Base-by-base conservation (phyloP, 139 green algal species). In the Monoraphidium neglectum region DNA sequence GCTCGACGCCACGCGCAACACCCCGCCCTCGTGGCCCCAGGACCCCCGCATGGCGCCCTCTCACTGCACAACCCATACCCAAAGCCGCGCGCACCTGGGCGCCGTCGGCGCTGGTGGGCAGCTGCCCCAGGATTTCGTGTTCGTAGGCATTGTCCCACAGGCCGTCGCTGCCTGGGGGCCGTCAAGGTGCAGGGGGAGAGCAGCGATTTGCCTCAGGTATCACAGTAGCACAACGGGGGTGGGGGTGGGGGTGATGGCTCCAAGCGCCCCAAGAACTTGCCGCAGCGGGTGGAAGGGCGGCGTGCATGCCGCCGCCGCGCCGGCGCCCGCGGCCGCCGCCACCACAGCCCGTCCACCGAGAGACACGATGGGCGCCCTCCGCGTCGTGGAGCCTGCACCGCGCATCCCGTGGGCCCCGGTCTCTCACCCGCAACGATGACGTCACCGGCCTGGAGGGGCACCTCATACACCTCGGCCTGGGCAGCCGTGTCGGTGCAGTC, bases 81-180 rank as follows among this genome's bases (percentile, higher is more conserved):
- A n/a, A n/a, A n/a, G n/a, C n/a, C n/a, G n/a, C n/a, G n/a, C n/a
- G n/a, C n/a, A n/a, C 26, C 40, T 87, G 66, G 24, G 86, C 66
- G 0, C 64, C 80, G 0, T 74, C 71, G 2, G 76, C 0, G 0
- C 4, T 37, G 4, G 54, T 59, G 4, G 86, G 86, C 49, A 88
- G 24, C 51, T 87, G 37, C n/a, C 71, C 28, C 26, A 90, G 35
- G 1, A 80, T 4, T 51, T 80, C 75, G 8, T 24, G 43, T 37
- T 30, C 35, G 37, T 75, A 77, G 6, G 74, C 28, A 67, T 95
- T 95, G 80, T 95, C 90, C 89, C 89, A 95, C 46, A 95, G 68
- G 0, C 90, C 90, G 70, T 95, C 90, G 23, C 70, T 86, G 6
- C 82, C 86, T 88, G 73, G 38, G 33, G 15, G 61, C n/a, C 15